Conservation (phyloP, 225 moss, liverwort and hornwort genomes). For the Rhytidiadelphus loreus region DNA sequence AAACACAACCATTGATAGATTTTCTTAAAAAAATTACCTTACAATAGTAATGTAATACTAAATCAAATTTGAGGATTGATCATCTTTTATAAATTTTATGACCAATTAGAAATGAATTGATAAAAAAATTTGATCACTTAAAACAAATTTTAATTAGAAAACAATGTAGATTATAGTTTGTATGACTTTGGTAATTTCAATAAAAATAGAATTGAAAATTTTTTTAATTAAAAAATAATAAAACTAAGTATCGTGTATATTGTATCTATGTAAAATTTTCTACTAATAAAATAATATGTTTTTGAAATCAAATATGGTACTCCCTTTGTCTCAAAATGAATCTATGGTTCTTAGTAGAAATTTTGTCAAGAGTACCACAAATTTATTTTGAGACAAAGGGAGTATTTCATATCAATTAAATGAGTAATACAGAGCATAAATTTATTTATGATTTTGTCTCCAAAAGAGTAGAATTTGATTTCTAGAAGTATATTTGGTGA, state of each 20-base stretch:
- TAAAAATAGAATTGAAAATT: no score
- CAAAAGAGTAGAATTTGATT: rapidly evolving
- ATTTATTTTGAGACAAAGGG: no score
- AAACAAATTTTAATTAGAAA: neutral
- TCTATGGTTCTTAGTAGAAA: no score
- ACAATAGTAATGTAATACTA: neutral
- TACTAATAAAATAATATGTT: neutral
- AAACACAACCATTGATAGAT: neutral
- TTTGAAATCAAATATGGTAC: neutral
- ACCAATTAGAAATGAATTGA: neutral
- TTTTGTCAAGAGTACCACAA: no score
- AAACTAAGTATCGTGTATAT: rapidly evolving
- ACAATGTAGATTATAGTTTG: neutral
- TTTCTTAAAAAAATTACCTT: neutral
- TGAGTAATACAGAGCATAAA: neutral
- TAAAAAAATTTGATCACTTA: neutral
- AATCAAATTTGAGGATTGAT: no score
- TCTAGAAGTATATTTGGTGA: neutral
- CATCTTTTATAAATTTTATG: neutral
- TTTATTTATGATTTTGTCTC: neutral
- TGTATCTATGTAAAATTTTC: neutral
- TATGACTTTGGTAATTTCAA: neutral
- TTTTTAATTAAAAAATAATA: neutral
- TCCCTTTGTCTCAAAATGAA: no score
- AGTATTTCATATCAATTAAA: neutral